Evolutionary conservation across 2,329 filamentous ascomycete genomes (phyloP), one percentile per base, ranked within the genome.

Genomic region (Colletotrichum incanum): DNA sequence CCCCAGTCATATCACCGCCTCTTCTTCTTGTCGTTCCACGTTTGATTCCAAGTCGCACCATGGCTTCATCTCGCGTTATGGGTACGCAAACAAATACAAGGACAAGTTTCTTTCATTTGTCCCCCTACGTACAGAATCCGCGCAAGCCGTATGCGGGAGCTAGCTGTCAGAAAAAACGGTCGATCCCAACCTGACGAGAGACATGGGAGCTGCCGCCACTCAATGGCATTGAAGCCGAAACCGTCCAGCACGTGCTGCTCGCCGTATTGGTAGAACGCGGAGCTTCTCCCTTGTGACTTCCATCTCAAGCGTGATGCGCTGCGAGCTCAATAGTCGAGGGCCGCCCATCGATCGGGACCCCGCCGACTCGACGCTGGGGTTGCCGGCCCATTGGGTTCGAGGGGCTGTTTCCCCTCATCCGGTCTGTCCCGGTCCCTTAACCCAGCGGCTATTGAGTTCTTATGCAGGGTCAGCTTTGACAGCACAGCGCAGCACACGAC

Each of bases 121-220:
- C 34, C 34, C 34, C 34, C 34, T 37, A 8, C 34, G 6, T 2
- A 37, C 34, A 2, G 34, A 37, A 37, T 8, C 8, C 43, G 26
- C 16, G 59, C 45, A 34, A 20, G 31, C 61, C 61, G 37, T 20
- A 64, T 31, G 31, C 49, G 37, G 61, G 49, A 52, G 45, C 47
- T 31, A 45, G 61, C 37, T 55, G 61, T 45, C 37, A 34, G n/a
- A 34, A 23, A 7, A 45, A 64, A 55, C 60, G 43, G 60, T 11
- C 60, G 49, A 56, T 26, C 23, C 41, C 34, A 37, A n/a, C 20
- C 16, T 11, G 20, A 31, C 47, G 49, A 41, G 60, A 52, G 45
- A 64, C 61, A 52, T 64, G 61, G 49, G 61, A 43, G 37, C 49
- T 45, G 37, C 61, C 49, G 49, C 61, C 37, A 23, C 43, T 50